A percentile compares a stretch with the other conserved stretches of the same genome.
These are phyloP conservation scores for Kernera saxatilis DNA, from an alignment of 345 rosid genomes.

Conservation along the genomic window DNA sequence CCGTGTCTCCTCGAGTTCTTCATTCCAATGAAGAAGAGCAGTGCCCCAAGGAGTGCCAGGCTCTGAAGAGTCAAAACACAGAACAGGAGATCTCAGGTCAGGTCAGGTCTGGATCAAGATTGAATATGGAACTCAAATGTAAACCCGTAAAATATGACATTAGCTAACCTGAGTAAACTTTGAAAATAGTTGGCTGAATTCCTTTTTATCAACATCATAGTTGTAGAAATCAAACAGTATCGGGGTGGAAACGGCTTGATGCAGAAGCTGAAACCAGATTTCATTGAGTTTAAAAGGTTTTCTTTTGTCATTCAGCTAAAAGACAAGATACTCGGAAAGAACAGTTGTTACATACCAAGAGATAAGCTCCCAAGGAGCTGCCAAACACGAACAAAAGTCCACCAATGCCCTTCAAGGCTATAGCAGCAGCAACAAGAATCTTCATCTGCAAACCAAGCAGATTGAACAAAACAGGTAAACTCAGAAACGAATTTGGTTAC, in stretches of 20 bases:
- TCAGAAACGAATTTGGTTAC: background rate
- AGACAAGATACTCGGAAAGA: background rate
- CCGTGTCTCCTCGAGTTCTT: constrained; percentile 61
- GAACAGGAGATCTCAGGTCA: background rate
- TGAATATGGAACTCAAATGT: background rate
- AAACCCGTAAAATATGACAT: background rate
- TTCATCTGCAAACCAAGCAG: constrained; percentile 34
- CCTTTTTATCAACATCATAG: constrained; percentile 48
- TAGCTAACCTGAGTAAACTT: constrained; percentile 60
- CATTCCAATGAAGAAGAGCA: constrained; percentile 76
- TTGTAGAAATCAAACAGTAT: constrained; percentile 70
- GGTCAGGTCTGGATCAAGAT: background rate
- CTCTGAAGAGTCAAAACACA: constrained; percentile 35
- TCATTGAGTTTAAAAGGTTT: background rate
- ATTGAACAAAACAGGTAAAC: background rate
- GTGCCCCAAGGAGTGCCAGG: constrained; percentile 65
- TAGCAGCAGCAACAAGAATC: constrained; percentile 42
- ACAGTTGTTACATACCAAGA: constrained; percentile 43
- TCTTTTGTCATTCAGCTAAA: background rate
- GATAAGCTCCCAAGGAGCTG: constrained; percentile 64
- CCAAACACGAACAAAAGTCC: constrained; percentile 63
- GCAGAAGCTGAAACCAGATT: constrained; percentile 44
- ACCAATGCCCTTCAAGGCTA: constrained; percentile 62
- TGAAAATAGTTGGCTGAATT: constrained; percentile 42
- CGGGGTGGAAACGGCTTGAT: constrained; percentile 50